Percentiles rank a stretch among this genome's conserved stretches.
Evolutionary conservation across 805 yeast species (phyloP).

Genomic region (Monosporozyma aerobia): DNA sequence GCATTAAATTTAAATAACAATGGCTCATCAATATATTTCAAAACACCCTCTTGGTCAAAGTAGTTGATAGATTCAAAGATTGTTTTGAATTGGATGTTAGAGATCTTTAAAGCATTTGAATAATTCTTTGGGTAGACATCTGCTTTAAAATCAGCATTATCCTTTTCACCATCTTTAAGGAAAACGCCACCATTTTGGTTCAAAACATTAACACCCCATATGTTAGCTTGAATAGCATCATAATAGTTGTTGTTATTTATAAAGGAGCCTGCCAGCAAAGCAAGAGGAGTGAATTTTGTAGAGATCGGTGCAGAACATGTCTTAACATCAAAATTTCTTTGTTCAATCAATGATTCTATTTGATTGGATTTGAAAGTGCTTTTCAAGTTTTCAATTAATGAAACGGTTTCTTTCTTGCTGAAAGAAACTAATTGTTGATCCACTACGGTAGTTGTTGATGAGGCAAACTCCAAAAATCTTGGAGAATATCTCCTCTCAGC

Average conservation of each 20-base stretch:
- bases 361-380: slow-evolving; percentile 12
- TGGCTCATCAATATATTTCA: slow-evolving; percentile 41
- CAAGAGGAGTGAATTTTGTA: slow-evolving; percentile 57
- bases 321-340: slow-evolving; percentile 16
- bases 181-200: slow-evolving; percentile 8
- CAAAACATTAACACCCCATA: slow-evolving; percentile 40
- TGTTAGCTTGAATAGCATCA: slow-evolving; percentile 67
- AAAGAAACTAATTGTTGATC: slow-evolving; percentile 31
- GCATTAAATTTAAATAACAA: slow-evolving; percentile 54
- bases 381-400: slow-evolving; percentile 24
- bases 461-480: slow-evolving; percentile 54
- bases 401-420: background rate
- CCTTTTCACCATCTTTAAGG: slow-evolving; percentile 2
- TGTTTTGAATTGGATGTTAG: slow-evolving; percentile 69
- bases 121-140: slow-evolving; percentile 48
- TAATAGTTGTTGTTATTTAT: slow-evolving; percentile 2
- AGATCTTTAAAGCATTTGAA: slow-evolving; percentile 46
- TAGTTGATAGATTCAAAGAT: slow-evolving; percentile 46
- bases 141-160: background rate
- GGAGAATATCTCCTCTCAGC: slow-evolving; percentile 64
- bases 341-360: slow-evolving; percentile 13
- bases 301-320: slow-evolving; percentile 53
- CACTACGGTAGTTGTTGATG: slow-evolving; percentile 42
- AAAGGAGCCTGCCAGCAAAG: slow-evolving; percentile 47
- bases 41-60: background rate